A percentile compares a stretch with the other conserved stretches of the same genome.
Conservation (phyloP, 345 rosid species). For the Laguncularia racemosa region DNA sequence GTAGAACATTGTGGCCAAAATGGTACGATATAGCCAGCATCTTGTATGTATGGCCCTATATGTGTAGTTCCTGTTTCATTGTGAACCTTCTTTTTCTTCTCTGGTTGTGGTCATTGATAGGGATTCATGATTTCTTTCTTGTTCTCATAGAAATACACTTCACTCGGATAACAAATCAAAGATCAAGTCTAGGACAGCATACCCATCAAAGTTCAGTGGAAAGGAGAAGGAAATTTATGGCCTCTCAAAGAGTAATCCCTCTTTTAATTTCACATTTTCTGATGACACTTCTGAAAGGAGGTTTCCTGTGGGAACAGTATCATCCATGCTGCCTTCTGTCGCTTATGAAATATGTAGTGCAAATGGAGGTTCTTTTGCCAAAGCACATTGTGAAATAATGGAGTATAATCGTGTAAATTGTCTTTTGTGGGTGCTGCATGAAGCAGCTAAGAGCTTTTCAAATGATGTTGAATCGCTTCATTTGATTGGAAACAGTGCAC, state of each 20-base stretch:
- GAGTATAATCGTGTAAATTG: conserved; percentile 44
- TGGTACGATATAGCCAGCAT: no score
- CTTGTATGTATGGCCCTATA: no score
- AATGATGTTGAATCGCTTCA: conserved; percentile 39
- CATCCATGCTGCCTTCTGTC: conserved; percentile 20
- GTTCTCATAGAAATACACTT: conserved; percentile 26
- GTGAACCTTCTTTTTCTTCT: not conserved
- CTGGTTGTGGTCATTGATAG: not conserved
- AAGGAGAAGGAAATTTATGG: conserved; percentile 15
- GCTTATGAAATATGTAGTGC: conserved; percentile 17
- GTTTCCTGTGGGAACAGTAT: conserved; percentile 20
- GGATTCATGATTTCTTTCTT: conserved; percentile 5
- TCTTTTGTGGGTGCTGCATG: conserved; percentile 56
- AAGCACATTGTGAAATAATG: conserved; percentile 11
- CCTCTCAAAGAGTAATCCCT: conserved; percentile 10
- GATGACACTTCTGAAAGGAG: conserved; percentile 11
- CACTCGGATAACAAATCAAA: conserved; percentile 18
- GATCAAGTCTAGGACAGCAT: conserved; percentile 10
- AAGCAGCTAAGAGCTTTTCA: conserved; percentile 57
- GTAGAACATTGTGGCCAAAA: no score
- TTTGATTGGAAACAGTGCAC: conserved; percentile 32
- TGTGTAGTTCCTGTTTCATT: no score
- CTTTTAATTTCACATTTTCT: conserved; percentile 12
- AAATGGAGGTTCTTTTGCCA: conserved; percentile 16
- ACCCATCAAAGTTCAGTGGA: conserved; percentile 17